Percentiles rank a stretch among this genome's conserved stretches.
Evolutionary conservation across 2,329 filamentous ascomycete genomes (phyloP).

Genomic region (Fusarium oxysporum): DNA sequence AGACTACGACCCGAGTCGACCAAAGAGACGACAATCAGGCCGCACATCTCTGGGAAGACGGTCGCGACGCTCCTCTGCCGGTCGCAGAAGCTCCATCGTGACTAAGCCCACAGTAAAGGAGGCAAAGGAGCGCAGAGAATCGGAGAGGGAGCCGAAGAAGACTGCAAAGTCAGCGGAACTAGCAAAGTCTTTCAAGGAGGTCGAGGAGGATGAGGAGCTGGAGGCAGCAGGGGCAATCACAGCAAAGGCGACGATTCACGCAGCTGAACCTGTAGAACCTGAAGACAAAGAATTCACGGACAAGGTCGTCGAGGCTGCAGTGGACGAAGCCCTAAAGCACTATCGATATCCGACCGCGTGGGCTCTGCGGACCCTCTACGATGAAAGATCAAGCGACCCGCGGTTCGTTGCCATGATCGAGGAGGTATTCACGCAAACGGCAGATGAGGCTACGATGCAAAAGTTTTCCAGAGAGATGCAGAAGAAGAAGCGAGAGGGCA

Average conservation of each 20-base stretch:
- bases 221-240: constrained; percentile 15
- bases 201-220: constrained; percentile 20
- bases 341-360: constrained; percentile 71
- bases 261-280: constrained; percentile 38
- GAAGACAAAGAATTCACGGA: constrained; percentile 60
- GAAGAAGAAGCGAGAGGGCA: constrained; percentile 68
- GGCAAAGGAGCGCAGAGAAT: constrained; percentile 26
- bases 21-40: constrained; percentile 50
- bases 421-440: constrained; percentile 67
- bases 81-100: constrained; percentile 39
- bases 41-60: constrained; percentile 49
- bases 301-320: constrained; percentile 67
- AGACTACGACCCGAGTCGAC: constrained; percentile 57
- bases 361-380: constrained; percentile 70
- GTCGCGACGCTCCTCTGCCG: constrained; percentile 41
- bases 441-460: constrained; percentile 62
- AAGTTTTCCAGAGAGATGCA: constrained; percentile 64
- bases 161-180: not conserved
- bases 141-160: constrained; percentile 21
- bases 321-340: constrained; percentile 67
- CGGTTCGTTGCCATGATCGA: constrained; percentile 68
- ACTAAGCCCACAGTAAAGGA: constrained; percentile 38
- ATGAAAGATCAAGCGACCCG: constrained; percentile 64
- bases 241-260: constrained; percentile 34
- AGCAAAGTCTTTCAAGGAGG: constrained; percentile 19